Conservation (phyloP, 2,329 filamentous ascomycete species). For the Colletotrichum paranaense region DNA sequence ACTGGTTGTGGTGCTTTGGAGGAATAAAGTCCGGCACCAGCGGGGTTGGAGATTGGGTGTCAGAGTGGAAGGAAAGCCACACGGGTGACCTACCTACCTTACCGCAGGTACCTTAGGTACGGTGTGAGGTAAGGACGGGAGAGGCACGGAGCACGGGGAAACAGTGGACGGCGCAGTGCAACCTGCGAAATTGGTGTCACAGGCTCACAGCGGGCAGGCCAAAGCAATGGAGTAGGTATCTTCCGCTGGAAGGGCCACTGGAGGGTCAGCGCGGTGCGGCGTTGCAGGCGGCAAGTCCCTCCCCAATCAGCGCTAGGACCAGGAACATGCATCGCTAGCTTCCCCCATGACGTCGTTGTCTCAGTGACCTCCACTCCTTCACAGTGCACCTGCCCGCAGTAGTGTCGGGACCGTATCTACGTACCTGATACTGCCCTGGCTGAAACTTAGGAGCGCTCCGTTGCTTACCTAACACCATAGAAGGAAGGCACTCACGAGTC, state of each 20-base stretch:
- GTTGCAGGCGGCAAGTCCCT: slow-evolving; percentile 19
- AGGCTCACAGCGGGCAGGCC: background rate
- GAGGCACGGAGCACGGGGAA: background rate
- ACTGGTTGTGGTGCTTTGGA: background rate
- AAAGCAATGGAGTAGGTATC: too few relatives aligned
- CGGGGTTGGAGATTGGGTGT: slow-evolving; percentile 28
- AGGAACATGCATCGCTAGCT: slow-evolving; percentile 29
- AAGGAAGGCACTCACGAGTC: background rate
- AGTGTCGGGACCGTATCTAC: too few relatives aligned
- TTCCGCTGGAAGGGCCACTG: too few relatives aligned
- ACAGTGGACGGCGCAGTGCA: background rate
- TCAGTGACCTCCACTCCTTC: background rate
- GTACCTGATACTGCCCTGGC: slow-evolving; percentile 9
- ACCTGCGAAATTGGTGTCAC: background rate
- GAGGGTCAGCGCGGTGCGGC: background rate
- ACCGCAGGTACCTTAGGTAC: too few relatives aligned
- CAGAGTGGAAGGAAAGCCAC: background rate
- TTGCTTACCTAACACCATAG: background rate
- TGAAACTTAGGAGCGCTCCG: background rate
- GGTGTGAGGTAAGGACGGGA: background rate
- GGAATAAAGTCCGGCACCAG: slow-evolving; percentile 23
- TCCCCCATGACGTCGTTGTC: slow-evolving; percentile 29
- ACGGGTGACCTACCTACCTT: background rate
- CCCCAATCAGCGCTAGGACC: slow-evolving; percentile 27
- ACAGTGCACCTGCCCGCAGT: slow-evolving; percentile 10